phyloP scores from a whole-genome alignment of 139 green algal species.

The Picochlorum costavermella region DNA sequence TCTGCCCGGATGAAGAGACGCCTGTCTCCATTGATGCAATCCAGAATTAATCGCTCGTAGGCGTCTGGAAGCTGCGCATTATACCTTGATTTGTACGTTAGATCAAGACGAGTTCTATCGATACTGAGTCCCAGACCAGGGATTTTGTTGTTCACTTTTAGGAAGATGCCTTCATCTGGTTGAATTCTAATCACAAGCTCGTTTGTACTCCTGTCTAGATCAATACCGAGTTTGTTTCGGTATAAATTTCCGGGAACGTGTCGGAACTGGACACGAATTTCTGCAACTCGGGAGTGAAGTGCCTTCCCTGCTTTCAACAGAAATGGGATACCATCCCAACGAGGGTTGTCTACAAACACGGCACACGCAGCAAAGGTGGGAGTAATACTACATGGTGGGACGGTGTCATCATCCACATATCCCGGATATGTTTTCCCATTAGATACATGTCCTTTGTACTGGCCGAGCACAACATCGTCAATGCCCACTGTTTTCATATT shows the following conservation, averaged over 20 bases:
- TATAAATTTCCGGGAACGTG: conserved; percentile 93
- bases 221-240: conserved; percentile 59
- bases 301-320: conserved; percentile 98
- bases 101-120: conserved; percentile 84
- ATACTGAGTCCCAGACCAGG: conserved; percentile 91
- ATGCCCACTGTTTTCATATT: conserved; percentile 70
- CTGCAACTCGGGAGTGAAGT: conserved; percentile 71
- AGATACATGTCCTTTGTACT: conserved; percentile 65
- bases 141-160: conserved; percentile 99
- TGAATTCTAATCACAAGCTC: conserved; percentile 99
- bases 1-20: conserved; percentile 88
- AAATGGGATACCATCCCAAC: conserved; percentile 98
- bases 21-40: conserved; percentile 91
- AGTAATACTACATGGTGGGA: conserved; percentile 72
- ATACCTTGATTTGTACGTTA: conserved; percentile 74
- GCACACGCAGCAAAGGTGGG: conserved; percentile 91
- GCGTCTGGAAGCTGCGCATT: conserved; percentile 58
- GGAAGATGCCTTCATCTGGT: conserved; percentile 95
- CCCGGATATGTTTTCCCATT: conserved; percentile 44
- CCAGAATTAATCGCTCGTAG: conserved; percentile 97
- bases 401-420: conserved; percentile 94
- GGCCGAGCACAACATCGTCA: conserved; percentile 93
- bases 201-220: conserved; percentile 81
- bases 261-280: conserved; percentile 97
- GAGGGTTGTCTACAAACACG: conserved; percentile 92